phyloP scores from a whole-genome alignment of 1,139 yeast genomes.

The Kodamaea alishanica region DNA sequence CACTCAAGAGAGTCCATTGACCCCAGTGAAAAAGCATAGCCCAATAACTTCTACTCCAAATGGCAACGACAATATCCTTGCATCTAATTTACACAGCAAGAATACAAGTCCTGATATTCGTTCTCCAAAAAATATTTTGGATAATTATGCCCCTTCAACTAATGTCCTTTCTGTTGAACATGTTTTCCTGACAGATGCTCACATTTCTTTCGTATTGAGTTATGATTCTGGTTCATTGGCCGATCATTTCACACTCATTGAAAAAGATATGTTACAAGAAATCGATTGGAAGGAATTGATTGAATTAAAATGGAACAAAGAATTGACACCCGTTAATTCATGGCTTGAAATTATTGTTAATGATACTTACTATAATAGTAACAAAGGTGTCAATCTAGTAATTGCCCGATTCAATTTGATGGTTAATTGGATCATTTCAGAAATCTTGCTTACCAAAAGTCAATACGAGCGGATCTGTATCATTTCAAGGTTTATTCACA shows the following conservation, averaged over 20 bases:
- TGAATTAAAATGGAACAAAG: slow-evolving; percentile 70
- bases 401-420: slow-evolving; percentile 83
- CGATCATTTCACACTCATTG: slow-evolving; percentile 80
- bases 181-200: slow-evolving; percentile 41
- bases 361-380: slow-evolving; percentile 44
- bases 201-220: slow-evolving; percentile 77
- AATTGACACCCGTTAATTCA: slow-evolving; percentile 68
- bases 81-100: slow-evolving; percentile 9
- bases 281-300: slow-evolving; percentile 91
- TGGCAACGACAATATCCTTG: slow-evolving; percentile 5
- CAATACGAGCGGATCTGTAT: slow-evolving; percentile 59
- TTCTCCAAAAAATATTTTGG: slow-evolving; percentile 38
- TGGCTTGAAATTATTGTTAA: slow-evolving; percentile 79
- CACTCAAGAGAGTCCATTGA: slow-evolving; percentile 28
- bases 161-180: slow-evolving; percentile 33
- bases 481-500: slow-evolving; percentile 75
- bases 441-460: slow-evolving; percentile 65
- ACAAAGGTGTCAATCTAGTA: slow-evolving; percentile 79
- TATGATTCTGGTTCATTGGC: slow-evolving; percentile 65
- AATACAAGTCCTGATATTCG: slow-evolving; percentile 16
- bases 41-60: slow-evolving; percentile 17
- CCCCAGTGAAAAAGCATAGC: slow-evolving; percentile 15
- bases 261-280: slow-evolving; percentile 75
- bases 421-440: slow-evolving; percentile 91
- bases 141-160: slow-evolving; percentile 31